A percentile compares a stretch with the other conserved stretches of the same genome.
Conservation (phyloP, 768 basidiomycete genomes). For the Gymnopilus junonius region DNA sequence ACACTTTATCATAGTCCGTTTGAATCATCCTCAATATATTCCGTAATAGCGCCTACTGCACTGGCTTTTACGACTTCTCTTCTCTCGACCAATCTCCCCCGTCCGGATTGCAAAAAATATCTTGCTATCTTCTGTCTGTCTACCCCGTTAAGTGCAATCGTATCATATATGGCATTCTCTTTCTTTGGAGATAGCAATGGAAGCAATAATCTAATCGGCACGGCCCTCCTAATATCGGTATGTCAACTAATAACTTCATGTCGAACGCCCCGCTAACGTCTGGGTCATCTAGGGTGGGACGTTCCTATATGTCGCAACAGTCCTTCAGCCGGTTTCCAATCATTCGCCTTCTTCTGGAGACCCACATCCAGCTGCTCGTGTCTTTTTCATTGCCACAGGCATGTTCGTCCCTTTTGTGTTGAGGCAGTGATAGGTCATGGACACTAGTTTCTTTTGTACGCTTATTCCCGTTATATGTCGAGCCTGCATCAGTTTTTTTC, state of each 20-base stretch:
- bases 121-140: conserved; percentile 80
- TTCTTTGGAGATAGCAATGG: conserved; percentile 50
- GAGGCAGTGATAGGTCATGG: conserved; percentile 66
- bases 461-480: background rate
- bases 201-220: conserved; percentile 67
- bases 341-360: conserved; percentile 44
- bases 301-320: conserved; percentile 93
- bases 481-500: background rate
- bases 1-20: background rate
- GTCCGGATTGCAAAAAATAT: conserved; percentile 71
- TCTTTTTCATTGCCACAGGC: conserved; percentile 61
- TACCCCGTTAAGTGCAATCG: conserved; percentile 81
- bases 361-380: conserved; percentile 48
- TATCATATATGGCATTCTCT: conserved; percentile 72
- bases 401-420: conserved; percentile 74
- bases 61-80: conserved; percentile 88
- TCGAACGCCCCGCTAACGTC: background rate
- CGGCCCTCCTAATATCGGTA: conserved; percentile 85
- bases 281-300: conserved; percentile 74
- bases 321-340: conserved; percentile 76
- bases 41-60: conserved; percentile 78
- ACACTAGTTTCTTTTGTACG: conserved; percentile 37
- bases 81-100: conserved; percentile 73
- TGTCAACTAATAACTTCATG: conserved; percentile 28
- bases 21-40: background rate